These are phyloP conservation scores for Friedmanniomyces endolithicus DNA, from an alignment of 495 filamentous ascomycete genomes.

Conservation along the genomic window DNA sequence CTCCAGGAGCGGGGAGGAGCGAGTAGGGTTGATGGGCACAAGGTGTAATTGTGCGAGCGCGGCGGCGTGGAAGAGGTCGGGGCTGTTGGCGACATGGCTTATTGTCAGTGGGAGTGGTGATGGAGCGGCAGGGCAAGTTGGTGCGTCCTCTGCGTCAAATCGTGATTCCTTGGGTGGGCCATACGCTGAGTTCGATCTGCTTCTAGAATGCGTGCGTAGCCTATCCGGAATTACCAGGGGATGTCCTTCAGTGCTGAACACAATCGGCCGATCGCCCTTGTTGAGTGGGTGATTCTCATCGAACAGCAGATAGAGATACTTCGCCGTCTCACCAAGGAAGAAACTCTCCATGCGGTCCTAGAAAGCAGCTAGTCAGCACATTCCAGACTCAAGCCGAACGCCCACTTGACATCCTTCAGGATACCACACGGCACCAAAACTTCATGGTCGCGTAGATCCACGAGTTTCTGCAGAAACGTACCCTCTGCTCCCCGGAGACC, in stretches of 20 bases:
- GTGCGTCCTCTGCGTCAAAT: conserved; percentile 3
- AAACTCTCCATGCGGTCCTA: conserved; percentile 96
- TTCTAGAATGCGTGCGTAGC: not conserved
- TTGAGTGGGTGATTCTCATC: conserved; percentile 79
- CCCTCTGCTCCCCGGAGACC: conserved; percentile 60
- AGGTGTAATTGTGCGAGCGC: conserved; percentile 70
- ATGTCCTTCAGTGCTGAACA: conserved; percentile 94
- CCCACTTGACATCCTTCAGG: too few species aligned
- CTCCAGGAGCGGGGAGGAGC: conserved; percentile 43
- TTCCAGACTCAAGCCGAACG: too few species aligned
- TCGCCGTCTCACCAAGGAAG: conserved; percentile 89
- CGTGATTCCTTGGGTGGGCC: not conserved
- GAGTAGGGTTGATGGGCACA: conserved; percentile 44
- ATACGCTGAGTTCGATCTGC: not conserved
- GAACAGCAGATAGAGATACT: conserved; percentile 87
- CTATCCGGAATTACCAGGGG: conserved; percentile 63
- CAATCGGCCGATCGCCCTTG: conserved; percentile 44
- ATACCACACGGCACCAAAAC: too few species aligned
- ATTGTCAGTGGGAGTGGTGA: conserved; percentile 48
- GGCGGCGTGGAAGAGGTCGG: conserved; percentile 86
- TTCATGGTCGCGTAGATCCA: too few species aligned
- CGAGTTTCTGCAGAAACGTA: too few species aligned
- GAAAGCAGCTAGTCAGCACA: too few species aligned
- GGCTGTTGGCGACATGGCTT: conserved; percentile 67
- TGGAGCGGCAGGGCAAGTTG: conserved; percentile 50